phyloP scores from a whole-genome alignment of 768 basidiomycete species.

The Mycena galopus region DNA sequence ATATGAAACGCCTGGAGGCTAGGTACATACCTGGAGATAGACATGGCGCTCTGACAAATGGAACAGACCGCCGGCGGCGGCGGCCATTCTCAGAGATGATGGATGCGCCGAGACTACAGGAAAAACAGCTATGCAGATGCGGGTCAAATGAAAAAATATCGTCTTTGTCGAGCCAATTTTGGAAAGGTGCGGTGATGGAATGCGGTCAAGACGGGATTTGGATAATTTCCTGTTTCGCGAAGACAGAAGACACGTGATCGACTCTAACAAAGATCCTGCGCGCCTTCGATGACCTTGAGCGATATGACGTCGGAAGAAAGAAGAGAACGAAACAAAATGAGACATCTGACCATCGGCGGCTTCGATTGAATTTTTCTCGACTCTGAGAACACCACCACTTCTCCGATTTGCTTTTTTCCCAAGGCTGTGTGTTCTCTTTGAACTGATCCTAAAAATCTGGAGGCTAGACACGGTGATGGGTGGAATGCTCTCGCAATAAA shows the following conservation, averaged over 20 bases:
- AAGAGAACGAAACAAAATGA: background rate
- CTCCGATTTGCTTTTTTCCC: background rate
- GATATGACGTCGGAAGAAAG: background rate
- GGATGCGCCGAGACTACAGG: conserved; percentile 9
- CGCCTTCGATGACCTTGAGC: background rate
- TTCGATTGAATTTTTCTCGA: background rate
- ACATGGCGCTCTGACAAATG: conserved; percentile 38
- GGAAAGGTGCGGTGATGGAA: background rate
- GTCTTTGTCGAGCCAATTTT: conserved; percentile 16
- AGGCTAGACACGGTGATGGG: background rate
- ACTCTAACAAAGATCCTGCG: too few species aligned
- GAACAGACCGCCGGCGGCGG: conserved; percentile 32
- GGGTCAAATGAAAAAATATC: conserved; percentile 13
- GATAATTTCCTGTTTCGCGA: background rate
- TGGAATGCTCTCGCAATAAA: conserved; percentile 1
- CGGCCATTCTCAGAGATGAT: conserved; percentile 21
- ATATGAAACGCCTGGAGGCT: conserved; percentile 43
- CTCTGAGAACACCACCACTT: too few species aligned
- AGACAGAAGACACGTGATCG: conserved; percentile 16
- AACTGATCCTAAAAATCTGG: conserved; percentile 23
- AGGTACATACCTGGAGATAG: conserved; percentile 40
- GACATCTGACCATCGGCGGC: background rate
- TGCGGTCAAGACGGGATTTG: conserved; percentile 31
- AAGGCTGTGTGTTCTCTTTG: conserved; percentile 25
- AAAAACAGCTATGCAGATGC: conserved; percentile 8